phyloP scores from a whole-genome alignment of 2,329 filamentous ascomycete genomes.

The Xylariaceae sp. region DNA sequence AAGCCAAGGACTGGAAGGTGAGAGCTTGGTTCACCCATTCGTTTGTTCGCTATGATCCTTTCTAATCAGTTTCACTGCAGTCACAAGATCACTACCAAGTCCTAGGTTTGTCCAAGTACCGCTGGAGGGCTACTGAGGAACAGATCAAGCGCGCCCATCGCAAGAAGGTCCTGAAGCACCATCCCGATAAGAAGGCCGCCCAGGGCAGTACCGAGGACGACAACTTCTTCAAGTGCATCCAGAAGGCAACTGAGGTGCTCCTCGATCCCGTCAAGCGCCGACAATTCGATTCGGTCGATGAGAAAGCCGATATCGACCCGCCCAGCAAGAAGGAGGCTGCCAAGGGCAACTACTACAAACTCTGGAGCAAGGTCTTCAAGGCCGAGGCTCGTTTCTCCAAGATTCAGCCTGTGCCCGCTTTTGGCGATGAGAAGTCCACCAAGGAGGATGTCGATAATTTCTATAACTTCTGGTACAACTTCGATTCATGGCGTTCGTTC shows the following conservation, averaged over 20 bases:
- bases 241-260: slow-evolving; percentile 94
- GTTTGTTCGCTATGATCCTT: background rate
- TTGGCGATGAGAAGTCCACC: slow-evolving; percentile 83
- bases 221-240: slow-evolving; percentile 99
- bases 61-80: slow-evolving; percentile 51
- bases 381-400: slow-evolving; percentile 93
- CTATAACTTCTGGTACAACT: slow-evolving; percentile 99
- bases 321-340: slow-evolving; percentile 89
- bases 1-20: slow-evolving; percentile 99
- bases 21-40: slow-evolving; percentile 32
- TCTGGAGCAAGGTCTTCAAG: slow-evolving; percentile 90
- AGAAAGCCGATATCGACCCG: slow-evolving; percentile 89
- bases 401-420: slow-evolving; percentile 82
- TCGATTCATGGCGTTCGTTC: slow-evolving; percentile 96
- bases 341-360: slow-evolving; percentile 93
- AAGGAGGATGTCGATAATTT: slow-evolving; percentile 93
- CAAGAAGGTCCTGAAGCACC: slow-evolving; percentile 99
- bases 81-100: slow-evolving; percentile 98
- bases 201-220: slow-evolving; percentile 88
- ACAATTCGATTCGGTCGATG: slow-evolving; percentile 96
- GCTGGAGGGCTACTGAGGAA: slow-evolving; percentile 91
- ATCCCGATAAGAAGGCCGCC: slow-evolving; percentile 98
- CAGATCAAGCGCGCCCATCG: slow-evolving; percentile 99
- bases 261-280: slow-evolving; percentile 90
- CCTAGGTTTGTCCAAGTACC: slow-evolving; percentile 89